phyloP scores from a whole-genome alignment of 768 basidiomycete species.

The Melanogaster broomeanus region DNA sequence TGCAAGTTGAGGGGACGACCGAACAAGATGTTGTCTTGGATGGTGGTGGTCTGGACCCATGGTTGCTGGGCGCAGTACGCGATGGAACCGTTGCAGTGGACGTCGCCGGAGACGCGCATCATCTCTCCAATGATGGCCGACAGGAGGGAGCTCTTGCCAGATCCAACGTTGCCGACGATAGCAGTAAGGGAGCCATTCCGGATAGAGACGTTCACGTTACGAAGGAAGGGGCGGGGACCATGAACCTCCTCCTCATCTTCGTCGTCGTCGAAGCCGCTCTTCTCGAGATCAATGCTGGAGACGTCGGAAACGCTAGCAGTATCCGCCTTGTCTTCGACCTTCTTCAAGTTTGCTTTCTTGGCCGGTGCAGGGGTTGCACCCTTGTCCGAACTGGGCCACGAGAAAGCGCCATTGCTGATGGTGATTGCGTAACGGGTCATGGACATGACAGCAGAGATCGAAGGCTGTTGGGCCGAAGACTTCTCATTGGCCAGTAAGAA shows the following conservation, averaged over 20 bases:
- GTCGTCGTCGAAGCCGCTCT: neutral
- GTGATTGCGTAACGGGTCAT: slow-evolving; percentile 20
- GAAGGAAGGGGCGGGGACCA: slow-evolving; percentile 16
- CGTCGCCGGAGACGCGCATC: slow-evolving; percentile 25
- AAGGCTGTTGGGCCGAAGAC: neutral
- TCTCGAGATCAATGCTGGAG: slow-evolving; percentile 9
- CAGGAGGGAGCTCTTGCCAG: slow-evolving; percentile 30
- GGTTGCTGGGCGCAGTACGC: slow-evolving; percentile 36
- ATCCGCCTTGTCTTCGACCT: slow-evolving; percentile 3
- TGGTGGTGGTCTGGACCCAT: slow-evolving; percentile 31
- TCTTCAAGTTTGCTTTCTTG: neutral
- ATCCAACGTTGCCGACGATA: slow-evolving; percentile 27
- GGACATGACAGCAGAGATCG: slow-evolving; percentile 1
- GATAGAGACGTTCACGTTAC: slow-evolving; percentile 22
- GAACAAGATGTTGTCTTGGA: slow-evolving; percentile 34
- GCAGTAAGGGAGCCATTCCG: slow-evolving; percentile 24
- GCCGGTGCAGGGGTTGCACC: neutral
- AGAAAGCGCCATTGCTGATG: slow-evolving; percentile 21
- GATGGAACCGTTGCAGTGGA: slow-evolving; percentile 24
- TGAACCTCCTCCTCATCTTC: slow-evolving; percentile 7
- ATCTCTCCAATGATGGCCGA: slow-evolving; percentile 33
- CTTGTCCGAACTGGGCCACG: slow-evolving; percentile 21
- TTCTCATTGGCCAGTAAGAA: slow-evolving; percentile 31
- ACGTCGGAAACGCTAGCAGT: too few relatives aligned
- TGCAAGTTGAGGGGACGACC: slow-evolving; percentile 28